A percentile compares a stretch with the other conserved stretches of the same genome.
These are phyloP conservation scores for Talaromyces atroroseus DNA, from an alignment of 2,329 filamentous ascomycete species.

Conservation along the genomic window DNA sequence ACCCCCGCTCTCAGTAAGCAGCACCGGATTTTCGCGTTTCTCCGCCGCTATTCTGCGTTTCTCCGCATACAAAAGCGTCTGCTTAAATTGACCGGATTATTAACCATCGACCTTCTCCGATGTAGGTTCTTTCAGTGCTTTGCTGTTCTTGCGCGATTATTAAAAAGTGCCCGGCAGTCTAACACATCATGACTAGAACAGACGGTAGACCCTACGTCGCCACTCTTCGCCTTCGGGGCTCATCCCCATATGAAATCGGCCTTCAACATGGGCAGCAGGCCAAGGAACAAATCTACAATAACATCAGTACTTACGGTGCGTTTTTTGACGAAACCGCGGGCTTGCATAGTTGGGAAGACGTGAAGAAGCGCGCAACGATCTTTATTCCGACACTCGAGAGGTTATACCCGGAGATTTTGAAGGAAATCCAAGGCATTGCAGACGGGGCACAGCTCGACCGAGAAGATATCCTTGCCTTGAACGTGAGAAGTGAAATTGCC, in stretches of 20 bases:
- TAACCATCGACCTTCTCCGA: too few relatives aligned
- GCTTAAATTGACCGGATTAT: too few relatives aligned
- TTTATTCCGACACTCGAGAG: not conserved
- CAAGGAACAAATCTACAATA: not conserved
- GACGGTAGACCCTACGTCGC: not conserved
- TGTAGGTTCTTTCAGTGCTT: too few relatives aligned
- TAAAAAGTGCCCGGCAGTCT: too few relatives aligned
- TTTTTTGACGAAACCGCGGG: conserved; percentile 7
- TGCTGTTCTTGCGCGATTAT: too few relatives aligned
- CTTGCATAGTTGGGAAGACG: conserved; percentile 1
- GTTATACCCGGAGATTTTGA: not conserved
- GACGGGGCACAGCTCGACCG: not conserved
- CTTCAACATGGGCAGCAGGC: conserved; percentile 1
- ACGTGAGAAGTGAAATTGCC: conserved; percentile 6
- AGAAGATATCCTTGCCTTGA: conserved; percentile 4
- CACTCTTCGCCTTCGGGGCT: not conserved
- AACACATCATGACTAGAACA: not conserved
- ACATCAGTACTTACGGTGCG: not conserved
- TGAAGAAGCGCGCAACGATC: not conserved
- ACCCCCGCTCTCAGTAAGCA: too few relatives aligned
- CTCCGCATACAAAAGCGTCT: too few relatives aligned
- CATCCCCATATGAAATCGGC: conserved; percentile 2
- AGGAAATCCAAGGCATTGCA: conserved; percentile 8
- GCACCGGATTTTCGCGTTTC: too few relatives aligned
- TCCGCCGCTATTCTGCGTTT: too few relatives aligned